Evolutionary conservation across 306 rosid species (phyloP), one percentile per base, ranked within the genome.

Genomic region (Vachellia pachyceras): DNA sequence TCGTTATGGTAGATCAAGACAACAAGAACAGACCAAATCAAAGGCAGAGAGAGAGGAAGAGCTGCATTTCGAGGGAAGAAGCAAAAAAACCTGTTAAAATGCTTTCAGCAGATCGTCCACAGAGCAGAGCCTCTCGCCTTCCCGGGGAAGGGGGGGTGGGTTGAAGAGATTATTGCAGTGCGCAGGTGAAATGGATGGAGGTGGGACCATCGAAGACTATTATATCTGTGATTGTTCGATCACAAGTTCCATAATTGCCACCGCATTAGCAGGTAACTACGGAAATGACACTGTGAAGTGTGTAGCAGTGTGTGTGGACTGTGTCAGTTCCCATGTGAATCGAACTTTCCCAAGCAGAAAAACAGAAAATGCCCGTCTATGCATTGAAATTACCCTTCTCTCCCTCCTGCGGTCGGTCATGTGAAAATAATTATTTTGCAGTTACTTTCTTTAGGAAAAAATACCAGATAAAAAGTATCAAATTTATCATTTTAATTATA

Each of bases 51-150:
- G 40, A 29, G 33, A 29, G 33, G 2, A 2, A 29, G 33, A 67
- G 47, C 41, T 42, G 74, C 83, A 73, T 22, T 78, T 67, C 23
- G 68, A 73, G 2, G 22, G 71, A 67, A 73, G 65, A 73, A 78
- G 73, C 45, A 63, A 14, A 63, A 76, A n/a, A 47, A 29, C 23
- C 70, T 13, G 55, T 46, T 37, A 60, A 54, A 76, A 68, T 78
- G 73, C 73, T 65, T 58, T 67, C 78, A 80, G 47, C 72, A 72
- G 80, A 79, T 78, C 73, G 67, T 77, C 37, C 44, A 81, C 85
- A 85, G 82, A 85, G 80, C 87, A 72, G 82, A 68, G 75, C 66
- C 73, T 36, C 73, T 76, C 71, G 35, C 49, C 66, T 52, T 42
- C 66, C 14, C n/a, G n/a, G n/a, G n/a, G 37, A 47, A n/a, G n/a